Percentiles rank a stretch among this genome's conserved stretches.
Conservation (phyloP, 495 filamentous ascomycete genomes). For the Penicillium daleae region DNA sequence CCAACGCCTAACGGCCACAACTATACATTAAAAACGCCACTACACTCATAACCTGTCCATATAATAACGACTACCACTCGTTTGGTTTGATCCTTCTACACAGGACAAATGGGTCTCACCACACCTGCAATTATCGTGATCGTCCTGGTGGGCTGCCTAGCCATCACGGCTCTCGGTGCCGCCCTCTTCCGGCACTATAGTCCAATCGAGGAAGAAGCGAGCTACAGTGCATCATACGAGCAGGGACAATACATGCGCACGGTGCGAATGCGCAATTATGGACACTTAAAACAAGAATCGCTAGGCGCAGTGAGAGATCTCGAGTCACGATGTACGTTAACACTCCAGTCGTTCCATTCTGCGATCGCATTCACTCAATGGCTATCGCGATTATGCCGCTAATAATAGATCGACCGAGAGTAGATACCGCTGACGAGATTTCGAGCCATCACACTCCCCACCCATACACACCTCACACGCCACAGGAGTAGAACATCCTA, state of each 20-base stretch:
- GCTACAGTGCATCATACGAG: constrained; percentile 30
- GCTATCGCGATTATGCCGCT: not conserved
- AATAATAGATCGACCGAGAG: not conserved
- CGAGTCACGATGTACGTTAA: constrained; percentile 40
- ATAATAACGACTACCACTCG: not conserved
- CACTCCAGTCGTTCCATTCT: not conserved
- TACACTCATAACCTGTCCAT: not conserved
- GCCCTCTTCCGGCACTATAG: constrained; percentile 38
- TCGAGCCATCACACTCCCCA: constrained; percentile 22
- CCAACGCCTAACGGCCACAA: constrained; percentile 7
- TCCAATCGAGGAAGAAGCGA: constrained; percentile 25
- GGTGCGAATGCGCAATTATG: constrained; percentile 40
- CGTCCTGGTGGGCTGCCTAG: constrained; percentile 45
- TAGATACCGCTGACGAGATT: constrained; percentile 21
- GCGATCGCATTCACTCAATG: constrained; percentile 4
- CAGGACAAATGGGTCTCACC: constrained; percentile 36
- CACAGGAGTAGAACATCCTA: not conserved
- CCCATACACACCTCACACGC: constrained; percentile 4
- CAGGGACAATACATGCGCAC: constrained; percentile 46
- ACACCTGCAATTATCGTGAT: constrained; percentile 46
- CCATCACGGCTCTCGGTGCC: constrained; percentile 38
- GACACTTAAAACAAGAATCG: constrained; percentile 33
- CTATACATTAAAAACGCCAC: not conserved
- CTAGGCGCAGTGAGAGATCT: constrained; percentile 27
- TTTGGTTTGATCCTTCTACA: not conserved